Evolutionary conservation across 1,284 basidiomycete species (phyloP).

Genomic region (Pisolithus thermaeus): DNA sequence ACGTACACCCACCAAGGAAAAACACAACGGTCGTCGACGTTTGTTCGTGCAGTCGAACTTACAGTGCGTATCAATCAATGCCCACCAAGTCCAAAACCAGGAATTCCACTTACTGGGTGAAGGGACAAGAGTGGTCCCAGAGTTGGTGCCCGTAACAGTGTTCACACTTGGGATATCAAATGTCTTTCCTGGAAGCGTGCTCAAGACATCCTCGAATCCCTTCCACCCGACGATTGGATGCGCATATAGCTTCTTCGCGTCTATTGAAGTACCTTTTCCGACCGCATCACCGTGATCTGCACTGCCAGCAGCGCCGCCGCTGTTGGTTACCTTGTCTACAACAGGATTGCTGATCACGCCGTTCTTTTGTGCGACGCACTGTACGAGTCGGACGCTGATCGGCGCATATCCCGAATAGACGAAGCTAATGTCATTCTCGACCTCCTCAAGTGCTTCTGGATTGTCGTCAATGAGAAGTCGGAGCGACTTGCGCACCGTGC

Average conservation of each 20-base stretch:
- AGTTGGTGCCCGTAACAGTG: conserved; percentile 26
- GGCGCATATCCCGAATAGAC: conserved; percentile 98
- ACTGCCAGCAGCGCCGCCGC: conserved; percentile 27
- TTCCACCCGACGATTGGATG: conserved; percentile 95
- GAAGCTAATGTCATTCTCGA: conserved; percentile 92
- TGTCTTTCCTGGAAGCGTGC: conserved; percentile 76
- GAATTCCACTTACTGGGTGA: conserved; percentile 38
- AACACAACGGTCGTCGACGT: conserved; percentile 86
- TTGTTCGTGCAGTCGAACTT: conserved; percentile 46
- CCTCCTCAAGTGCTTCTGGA: conserved; percentile 64
- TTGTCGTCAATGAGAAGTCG: conserved; percentile 91
- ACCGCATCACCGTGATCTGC: conserved; percentile 32
- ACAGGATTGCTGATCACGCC: conserved; percentile 76
- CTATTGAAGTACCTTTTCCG: conserved; percentile 30
- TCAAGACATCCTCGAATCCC: conserved; percentile 89
- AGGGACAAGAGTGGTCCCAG: conserved; percentile 29
- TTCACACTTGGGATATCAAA: conserved; percentile 64
- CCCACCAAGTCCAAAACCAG: conserved; percentile 5
- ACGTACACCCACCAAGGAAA: conserved; percentile 98
- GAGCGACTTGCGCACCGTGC: conserved; percentile 75
- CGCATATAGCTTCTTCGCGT: conserved; percentile 57
- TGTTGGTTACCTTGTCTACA: conserved; percentile 23
- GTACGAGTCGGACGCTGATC: conserved; percentile 85
- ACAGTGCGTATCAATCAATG: conserved; percentile 1
- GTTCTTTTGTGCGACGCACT: conserved; percentile 88